Evolutionary conservation across 306 rosid species (phyloP), one percentile per base, ranked within the genome.

Genomic region (Cucumis cinereus): DNA sequence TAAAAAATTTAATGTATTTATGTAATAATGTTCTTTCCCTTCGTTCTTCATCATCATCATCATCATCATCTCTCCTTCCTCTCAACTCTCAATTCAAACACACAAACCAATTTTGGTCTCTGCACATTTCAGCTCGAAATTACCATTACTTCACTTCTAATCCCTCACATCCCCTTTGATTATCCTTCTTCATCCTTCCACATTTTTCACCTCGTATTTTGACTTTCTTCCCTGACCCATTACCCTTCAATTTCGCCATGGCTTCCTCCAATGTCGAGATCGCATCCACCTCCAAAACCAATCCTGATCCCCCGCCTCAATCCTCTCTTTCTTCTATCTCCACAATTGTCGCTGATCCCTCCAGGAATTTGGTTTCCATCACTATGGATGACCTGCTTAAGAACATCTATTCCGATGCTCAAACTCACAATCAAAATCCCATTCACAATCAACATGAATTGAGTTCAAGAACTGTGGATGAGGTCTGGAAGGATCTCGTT

Each of bases 381-480:
- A 77, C 75, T 88, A 90, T 93, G 97, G 98, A 93, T 49, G 97
- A 93, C 61, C 79, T 93, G 16, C 87, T 91, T 71, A 91, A 85
- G 71, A 82, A 84, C 80, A 81, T 91, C 23, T 86, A 85, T 83
- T 69, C 88, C 75, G 58, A 77, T 69, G 74, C 38, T 40, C 74
- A 52, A 5, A 36, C 26, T 15, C 81, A 55, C 43, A 73, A 47
- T 22, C 45, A 64, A 8, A 76, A 56, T 66, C 73, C 59, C 17
- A 70, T n/a, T 15, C 81, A 55, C 43, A 73, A 47, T 22, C 45
- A 64, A 8, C 17, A 70, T 26, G 84, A 79, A 1, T 49, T 72
- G 45, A 71, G 63, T 7, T 23, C 38, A 35, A 77, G 80, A 68
- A 81, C 86, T 1, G 89, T 81, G 5, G 93, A 90, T 7, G 98